A percentile compares a stretch with the other conserved stretches of the same genome.
Conservation (phyloP, 345 rosid species). For the Rubroshorea leprosula region DNA sequence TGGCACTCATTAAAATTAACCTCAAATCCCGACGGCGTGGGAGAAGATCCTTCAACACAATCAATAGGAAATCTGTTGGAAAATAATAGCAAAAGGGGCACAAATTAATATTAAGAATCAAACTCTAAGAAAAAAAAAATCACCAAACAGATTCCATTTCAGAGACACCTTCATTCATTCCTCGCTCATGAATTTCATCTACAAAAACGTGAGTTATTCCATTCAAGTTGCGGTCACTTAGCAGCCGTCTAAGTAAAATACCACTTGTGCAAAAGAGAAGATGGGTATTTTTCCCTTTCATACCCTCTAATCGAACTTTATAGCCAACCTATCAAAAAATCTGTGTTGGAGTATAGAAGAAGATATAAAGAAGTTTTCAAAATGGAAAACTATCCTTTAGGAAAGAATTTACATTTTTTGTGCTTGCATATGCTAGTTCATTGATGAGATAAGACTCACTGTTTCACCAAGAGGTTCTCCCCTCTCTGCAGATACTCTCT, state of each 20-base stretch:
- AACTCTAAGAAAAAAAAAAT: background rate
- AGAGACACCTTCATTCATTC: conserved; percentile 95
- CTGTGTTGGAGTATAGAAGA: conserved; percentile 46
- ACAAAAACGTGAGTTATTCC: conserved; percentile 97
- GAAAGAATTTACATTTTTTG: conserved; percentile 5
- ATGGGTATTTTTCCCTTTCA: conserved; percentile 92
- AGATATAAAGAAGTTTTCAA: conserved; percentile 32
- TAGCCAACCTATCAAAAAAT: conserved; percentile 86
- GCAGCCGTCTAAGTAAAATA: conserved; percentile 78
- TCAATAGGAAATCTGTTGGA: conserved; percentile 78
- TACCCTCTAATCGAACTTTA: conserved; percentile 96
- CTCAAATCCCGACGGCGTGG: conserved; percentile 91
- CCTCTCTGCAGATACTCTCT: conserved; percentile 90
- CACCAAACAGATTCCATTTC: background rate
- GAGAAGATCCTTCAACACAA: conserved; percentile 96
- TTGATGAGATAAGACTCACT: conserved; percentile 40
- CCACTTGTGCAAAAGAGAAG: conserved; percentile 97
- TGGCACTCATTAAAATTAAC: conserved; percentile 96
- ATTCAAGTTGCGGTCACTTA: conserved; percentile 81
- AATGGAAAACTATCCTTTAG: conserved; percentile 11
- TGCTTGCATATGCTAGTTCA: background rate
- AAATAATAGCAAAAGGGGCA: conserved; percentile 9
- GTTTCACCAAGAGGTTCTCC: conserved; percentile 99
- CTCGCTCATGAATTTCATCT: conserved; percentile 98
- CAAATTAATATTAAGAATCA: background rate